phyloP scores from a whole-genome alignment of 2,329 filamentous ascomycete species.

The Claviceps sorghi region DNA sequence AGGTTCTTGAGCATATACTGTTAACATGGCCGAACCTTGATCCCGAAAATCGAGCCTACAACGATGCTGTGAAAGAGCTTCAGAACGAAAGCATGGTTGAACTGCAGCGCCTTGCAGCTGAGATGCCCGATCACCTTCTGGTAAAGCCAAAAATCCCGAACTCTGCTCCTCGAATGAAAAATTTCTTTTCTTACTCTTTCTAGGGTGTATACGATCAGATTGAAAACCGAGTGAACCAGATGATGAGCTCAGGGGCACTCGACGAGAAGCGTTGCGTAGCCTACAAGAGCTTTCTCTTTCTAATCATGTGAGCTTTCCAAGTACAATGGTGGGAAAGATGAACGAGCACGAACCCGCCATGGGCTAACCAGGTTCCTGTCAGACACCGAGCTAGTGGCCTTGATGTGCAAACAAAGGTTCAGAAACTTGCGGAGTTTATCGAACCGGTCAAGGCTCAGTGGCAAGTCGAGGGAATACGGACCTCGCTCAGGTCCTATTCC shows the following conservation, averaged over 20 bases:
- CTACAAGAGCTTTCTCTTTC: slow-evolving; percentile 81
- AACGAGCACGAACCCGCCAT: background rate
- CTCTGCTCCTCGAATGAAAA: background rate
- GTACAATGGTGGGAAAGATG: background rate
- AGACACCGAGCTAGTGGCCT: slow-evolving; percentile 71
- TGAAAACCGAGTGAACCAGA: slow-evolving; percentile 66
- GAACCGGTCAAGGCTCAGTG: slow-evolving; percentile 70
- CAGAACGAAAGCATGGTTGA: slow-evolving; percentile 76
- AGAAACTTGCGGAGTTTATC: slow-evolving; percentile 62
- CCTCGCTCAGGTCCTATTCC: slow-evolving; percentile 56
- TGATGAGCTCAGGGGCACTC: slow-evolving; percentile 54
- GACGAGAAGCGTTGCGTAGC: slow-evolving; percentile 78
- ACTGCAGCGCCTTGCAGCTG: slow-evolving; percentile 72
- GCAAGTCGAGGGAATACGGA: slow-evolving; percentile 55
- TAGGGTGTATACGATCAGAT: slow-evolving; percentile 76
- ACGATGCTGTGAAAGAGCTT: slow-evolving; percentile 79
- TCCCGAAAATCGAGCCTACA: slow-evolving; percentile 57
- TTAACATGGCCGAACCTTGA: slow-evolving; percentile 65
- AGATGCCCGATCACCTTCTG: slow-evolving; percentile 82
- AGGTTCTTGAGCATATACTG: slow-evolving; percentile 80
- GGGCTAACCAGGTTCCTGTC: background rate
- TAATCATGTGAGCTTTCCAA: slow-evolving; percentile 53
- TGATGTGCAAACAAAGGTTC: slow-evolving; percentile 53
- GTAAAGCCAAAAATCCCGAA: slow-evolving; percentile 24
- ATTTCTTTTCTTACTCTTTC: background rate